Conservation (phyloP, 2,329 filamentous ascomycete species). For the Dactylellina sp. region DNA sequence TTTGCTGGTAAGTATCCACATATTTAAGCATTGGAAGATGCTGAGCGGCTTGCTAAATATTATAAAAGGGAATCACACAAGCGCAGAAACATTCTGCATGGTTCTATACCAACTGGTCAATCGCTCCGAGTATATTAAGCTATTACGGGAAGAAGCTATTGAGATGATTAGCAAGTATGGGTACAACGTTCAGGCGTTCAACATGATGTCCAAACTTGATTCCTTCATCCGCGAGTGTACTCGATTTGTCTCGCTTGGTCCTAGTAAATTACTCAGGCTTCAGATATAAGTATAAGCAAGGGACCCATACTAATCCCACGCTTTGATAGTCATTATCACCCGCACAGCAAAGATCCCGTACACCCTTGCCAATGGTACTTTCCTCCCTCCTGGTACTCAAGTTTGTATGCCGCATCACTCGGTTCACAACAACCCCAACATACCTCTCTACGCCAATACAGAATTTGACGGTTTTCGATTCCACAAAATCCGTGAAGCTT, state of each 20-base stretch:
- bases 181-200: constrained; percentile 51
- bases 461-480: constrained; percentile 51
- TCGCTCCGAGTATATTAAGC: constrained; percentile 44
- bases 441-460: constrained; percentile 32
- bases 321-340: constrained; percentile 45
- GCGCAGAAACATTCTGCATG: constrained; percentile 47
- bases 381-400: constrained; percentile 42
- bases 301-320: constrained; percentile 4
- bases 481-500: constrained; percentile 44
- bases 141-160: constrained; percentile 41
- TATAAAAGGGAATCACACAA: constrained; percentile 46
- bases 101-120: constrained; percentile 50
- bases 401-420: constrained; percentile 55
- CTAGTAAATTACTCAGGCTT: constrained; percentile 29
- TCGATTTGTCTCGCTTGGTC: constrained; percentile 49
- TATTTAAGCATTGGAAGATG: background rate
- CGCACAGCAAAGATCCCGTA: constrained; percentile 47
- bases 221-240: constrained; percentile 53
- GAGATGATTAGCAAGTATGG: constrained; percentile 54
- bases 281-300: background rate
- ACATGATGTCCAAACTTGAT: constrained; percentile 53
- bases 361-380: constrained; percentile 41
- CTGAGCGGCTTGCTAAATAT: constrained; percentile 1
- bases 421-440: constrained; percentile 46
- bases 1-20: constrained; percentile 38